Evolutionary conservation across 2,329 filamentous ascomycete genomes (phyloP), one percentile per base, ranked within the genome.

Genomic region (Verticillium nubilum): DNA sequence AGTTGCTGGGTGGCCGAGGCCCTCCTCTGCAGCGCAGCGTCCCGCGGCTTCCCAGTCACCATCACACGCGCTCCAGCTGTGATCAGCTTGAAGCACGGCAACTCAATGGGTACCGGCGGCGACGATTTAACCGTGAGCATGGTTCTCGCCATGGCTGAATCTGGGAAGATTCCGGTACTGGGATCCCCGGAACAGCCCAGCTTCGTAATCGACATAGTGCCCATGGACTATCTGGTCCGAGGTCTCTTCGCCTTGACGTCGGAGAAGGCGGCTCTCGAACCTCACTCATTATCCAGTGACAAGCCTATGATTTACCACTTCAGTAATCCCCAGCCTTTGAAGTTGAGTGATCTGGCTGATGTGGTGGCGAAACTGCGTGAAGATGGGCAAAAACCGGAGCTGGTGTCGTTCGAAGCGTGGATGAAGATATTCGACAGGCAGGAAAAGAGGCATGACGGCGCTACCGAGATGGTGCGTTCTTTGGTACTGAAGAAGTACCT

Each of bases 1-100:
- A 66, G 65, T 12, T 64, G 66, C 17, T 68, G 67, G 67, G 67
- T 67, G 13, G 63, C 66, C 2, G 67, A 69, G 65, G 66, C 59
- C 42, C 53, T 69, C 13, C 62, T 69, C 15, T 57, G 56, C 54
- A 62, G 67, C 60, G 67, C 67, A 26, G 65, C 66, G 9, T 60
- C 61, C 31, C 61, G 67, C 5, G 66, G 67, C 3, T 68, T 68
- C 59, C 67, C 64, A 2, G 60, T 65, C 5, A 64, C 63, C n/a
- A 65, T 69, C 55, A 60, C 56, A 42, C 56, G 61, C 25, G 58
- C 58, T n/a, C 52, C 61, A 5, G 61, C 61, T 28, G 54, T 61
- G 29, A 62, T 59, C 5, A 59, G 27, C 25, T 42, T 37, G 19
- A 17, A 55, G 26, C 57, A 58, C n/a, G 52, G 42, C 12, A 35